phyloP scores from a whole-genome alignment of 306 rosid genomes.

The Inga oerstediana region DNA sequence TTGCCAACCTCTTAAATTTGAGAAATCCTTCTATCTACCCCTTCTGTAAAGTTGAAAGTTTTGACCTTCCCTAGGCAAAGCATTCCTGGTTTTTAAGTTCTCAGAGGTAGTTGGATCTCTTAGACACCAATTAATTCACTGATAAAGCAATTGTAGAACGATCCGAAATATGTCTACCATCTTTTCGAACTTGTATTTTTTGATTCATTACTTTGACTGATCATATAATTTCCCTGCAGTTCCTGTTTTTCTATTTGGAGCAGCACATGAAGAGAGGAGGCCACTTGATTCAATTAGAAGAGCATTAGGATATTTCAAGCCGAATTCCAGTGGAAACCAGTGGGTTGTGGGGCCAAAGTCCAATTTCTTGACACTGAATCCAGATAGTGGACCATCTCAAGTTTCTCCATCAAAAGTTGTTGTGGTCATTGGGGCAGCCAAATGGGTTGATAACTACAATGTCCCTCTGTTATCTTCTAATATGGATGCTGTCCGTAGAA shows the following conservation, averaged over 20 bases:
- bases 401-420: slow-evolving; percentile 57
- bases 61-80: not conserved
- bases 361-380: slow-evolving; percentile 52
- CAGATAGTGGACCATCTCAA: slow-evolving; percentile 73
- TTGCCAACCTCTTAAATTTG: not conserved
- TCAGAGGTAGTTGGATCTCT: not conserved
- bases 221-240: slow-evolving; percentile 48
- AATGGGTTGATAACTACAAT: slow-evolving; percentile 67
- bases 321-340: slow-evolving; percentile 62
- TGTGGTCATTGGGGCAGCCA: slow-evolving; percentile 52
- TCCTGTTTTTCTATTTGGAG: slow-evolving; percentile 68
- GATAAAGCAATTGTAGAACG: slow-evolving; percentile 14
- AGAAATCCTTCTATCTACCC: not conserved
- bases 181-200: slow-evolving; percentile 15
- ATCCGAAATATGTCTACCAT: not conserved
- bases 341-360: slow-evolving; percentile 67
- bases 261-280: slow-evolving; percentile 72
- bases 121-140: not conserved
- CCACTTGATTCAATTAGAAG: slow-evolving; percentile 77
- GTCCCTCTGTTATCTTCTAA: slow-evolving; percentile 71
- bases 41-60: slow-evolving; percentile 8
- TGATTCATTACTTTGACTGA: slow-evolving; percentile 24
- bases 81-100: slow-evolving; percentile 5
- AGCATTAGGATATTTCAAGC: slow-evolving; percentile 79
- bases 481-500: slow-evolving; percentile 36